A percentile compares a stretch with the other conserved stretches of the same genome.
phyloP scores from a whole-genome alignment of 2,329 filamentous ascomycete species.

The Diplocarpon rosae region DNA sequence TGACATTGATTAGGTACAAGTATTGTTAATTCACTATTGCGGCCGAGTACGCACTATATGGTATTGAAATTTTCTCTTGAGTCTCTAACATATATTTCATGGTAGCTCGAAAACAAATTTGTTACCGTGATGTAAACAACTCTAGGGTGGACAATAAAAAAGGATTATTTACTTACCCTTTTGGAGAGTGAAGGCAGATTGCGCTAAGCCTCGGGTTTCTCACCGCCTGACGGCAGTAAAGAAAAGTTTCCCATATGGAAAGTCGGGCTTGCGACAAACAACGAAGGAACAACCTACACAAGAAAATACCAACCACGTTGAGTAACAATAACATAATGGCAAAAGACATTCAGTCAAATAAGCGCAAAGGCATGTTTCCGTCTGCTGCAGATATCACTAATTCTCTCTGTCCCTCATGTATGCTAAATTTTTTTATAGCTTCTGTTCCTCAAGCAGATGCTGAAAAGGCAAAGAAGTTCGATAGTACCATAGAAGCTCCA shows the following conservation, averaged over 20 bases:
- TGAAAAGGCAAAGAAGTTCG: constrained; percentile 27
- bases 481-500: constrained; percentile 13
- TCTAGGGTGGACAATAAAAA: no score
- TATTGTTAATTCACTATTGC: no score
- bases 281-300: neutral
- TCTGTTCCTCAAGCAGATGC: constrained; percentile 28
- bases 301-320: constrained; percentile 1
- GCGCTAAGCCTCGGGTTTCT: constrained; percentile 16
- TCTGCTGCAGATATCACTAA: constrained; percentile 8
- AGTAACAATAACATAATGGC: constrained; percentile 34
- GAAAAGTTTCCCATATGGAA: constrained; percentile 26
- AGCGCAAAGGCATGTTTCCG: constrained; percentile 37
- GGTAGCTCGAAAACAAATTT: no score
- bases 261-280: no score
- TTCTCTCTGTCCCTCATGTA: neutral
- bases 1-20: no score
- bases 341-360: constrained; percentile 41
- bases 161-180: no score
- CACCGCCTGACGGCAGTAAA: constrained; percentile 27
- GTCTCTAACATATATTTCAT: no score
- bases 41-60: no score
- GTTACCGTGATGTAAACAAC: no score
- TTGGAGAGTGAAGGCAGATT: no score
- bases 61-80: no score
- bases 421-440: constrained; percentile 18